Evolutionary conservation across 2,329 filamentous ascomycete species (phyloP), one percentile per base, ranked within the genome.

Genomic region (Amylocarpus encephaloides): DNA sequence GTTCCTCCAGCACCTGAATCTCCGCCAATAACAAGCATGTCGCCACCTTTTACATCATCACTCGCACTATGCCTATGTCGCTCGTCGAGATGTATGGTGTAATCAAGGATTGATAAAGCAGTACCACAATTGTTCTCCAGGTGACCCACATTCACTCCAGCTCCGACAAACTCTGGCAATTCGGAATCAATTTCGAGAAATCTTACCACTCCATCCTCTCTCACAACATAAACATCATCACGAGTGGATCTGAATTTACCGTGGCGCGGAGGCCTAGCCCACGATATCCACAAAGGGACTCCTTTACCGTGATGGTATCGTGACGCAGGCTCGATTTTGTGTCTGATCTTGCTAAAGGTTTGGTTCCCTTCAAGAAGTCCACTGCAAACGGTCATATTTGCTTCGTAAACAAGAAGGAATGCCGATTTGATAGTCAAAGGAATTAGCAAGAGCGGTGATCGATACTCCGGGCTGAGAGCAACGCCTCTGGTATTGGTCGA

Each of bases 151-250:
- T 77, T 73, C 41, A 77, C 74, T 48, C 76, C 72, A 36, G 75
- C 73, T 46, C 76, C 73, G 47, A 83, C 66, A 57, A 79, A 72
- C 36, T 68, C 67, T 43, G 22, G 22, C 22, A 26, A 26, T 7
- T 72, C 66, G 30, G 75, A 75, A 39, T 79, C 78, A 51, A 88
- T 80, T 57, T 89, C 83, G 4, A 92, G 68, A 56, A 85, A 87
- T 48, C 83, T 78, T 9, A 96, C 76, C 43, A 83, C 73, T 2
- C 93, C 93, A 64, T 97, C 92, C 68, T 97, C 92, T 48, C 91
- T 82, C 10, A 86, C 87, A 13, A 98, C 72, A 63, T 93, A 95
- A 43, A 97, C 82, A 52, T 85, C 82, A 62, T 97, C 93, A 33
- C 83, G 81, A 15, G 72, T 75, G 48, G 77, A 71, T 46, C 78